phyloP scores from a whole-genome alignment of 306 rosid genomes.

The Luffa acutangula region DNA sequence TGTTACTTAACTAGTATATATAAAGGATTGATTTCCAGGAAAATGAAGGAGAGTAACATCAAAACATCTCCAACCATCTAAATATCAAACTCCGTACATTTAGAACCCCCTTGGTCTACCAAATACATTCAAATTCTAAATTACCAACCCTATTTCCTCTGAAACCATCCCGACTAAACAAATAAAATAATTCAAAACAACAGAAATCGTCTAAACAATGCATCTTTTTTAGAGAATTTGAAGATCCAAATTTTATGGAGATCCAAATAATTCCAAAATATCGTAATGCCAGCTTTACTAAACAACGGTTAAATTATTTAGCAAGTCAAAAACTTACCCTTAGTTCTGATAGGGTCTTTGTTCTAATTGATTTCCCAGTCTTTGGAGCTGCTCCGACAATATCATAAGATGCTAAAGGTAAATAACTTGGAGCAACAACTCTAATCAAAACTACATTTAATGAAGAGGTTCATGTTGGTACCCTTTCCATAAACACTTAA shows the following conservation, averaged over 20 bases:
- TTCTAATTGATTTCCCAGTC: slow-evolving; percentile 31
- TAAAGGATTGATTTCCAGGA: neutral
- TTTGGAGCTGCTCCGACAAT: slow-evolving; percentile 34
- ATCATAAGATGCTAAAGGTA: slow-evolving; percentile 37
- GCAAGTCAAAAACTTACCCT: slow-evolving; percentile 20
- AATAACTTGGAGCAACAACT: slow-evolving; percentile 23
- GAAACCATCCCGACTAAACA: neutral
- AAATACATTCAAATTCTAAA: too few relatives aligned
- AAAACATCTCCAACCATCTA: neutral
- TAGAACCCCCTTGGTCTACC: too few relatives aligned
- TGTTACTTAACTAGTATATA: too few relatives aligned
- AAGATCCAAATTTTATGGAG: neutral
- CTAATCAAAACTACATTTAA: too few relatives aligned
- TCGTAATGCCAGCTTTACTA: neutral
- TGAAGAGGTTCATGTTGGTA: too few relatives aligned
- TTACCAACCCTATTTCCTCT: neutral
- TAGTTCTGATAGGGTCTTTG: slow-evolving; percentile 82
- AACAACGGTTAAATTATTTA: neutral
- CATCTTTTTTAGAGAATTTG: too few relatives aligned
- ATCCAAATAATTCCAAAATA: neutral
- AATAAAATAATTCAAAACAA: neutral
- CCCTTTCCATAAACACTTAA: neutral
- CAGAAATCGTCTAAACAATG: neutral
- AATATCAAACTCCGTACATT: neutral
- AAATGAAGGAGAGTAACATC: neutral